A percentile compares a stretch with the other conserved stretches of the same genome.
These are phyloP conservation scores for Cyclotella atomus DNA, from an alignment of 108 stramenopile species.

Conservation along the genomic window DNA sequence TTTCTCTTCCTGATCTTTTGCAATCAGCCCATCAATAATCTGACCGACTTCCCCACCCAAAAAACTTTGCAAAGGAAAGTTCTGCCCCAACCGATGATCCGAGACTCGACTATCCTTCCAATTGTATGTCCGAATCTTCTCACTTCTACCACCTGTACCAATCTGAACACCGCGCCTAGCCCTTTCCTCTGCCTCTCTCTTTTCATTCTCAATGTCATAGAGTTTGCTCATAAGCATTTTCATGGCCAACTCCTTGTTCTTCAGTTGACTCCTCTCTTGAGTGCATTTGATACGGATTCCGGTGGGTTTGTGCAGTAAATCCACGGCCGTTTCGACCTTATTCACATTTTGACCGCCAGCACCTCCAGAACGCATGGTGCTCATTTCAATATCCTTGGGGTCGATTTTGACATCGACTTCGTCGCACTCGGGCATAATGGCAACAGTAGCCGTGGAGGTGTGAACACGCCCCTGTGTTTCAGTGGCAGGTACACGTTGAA, in stretches of 20 bases:
- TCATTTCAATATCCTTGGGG: slow-evolving; percentile 87
- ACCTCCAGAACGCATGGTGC: slow-evolving; percentile 92
- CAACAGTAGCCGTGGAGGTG: slow-evolving; percentile 95
- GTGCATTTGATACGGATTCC: slow-evolving; percentile 96
- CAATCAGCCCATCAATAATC: slow-evolving; percentile 80
- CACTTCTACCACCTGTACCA: slow-evolving; percentile 93
- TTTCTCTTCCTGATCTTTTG: slow-evolving; percentile 86
- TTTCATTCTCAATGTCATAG: slow-evolving; percentile 86
- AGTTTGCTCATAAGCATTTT: slow-evolving; percentile 89
- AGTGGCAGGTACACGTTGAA: slow-evolving; percentile 97
- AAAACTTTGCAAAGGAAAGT: slow-evolving; percentile 78
- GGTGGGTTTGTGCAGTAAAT: slow-evolving; percentile 95
- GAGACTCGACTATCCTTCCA: slow-evolving; percentile 96
- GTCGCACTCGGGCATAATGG: slow-evolving; percentile 89
- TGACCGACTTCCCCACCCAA: slow-evolving; percentile 79
- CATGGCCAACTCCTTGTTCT: slow-evolving; percentile 97
- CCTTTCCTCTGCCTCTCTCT: slow-evolving; percentile 81
- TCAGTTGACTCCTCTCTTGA: slow-evolving; percentile 95
- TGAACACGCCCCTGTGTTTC: slow-evolving; percentile 93
- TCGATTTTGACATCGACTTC: slow-evolving; percentile 86
- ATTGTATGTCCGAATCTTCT: slow-evolving; percentile 99
- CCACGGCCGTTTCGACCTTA: slow-evolving; percentile 98
- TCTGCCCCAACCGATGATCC: slow-evolving; percentile 93
- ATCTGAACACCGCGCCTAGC: slow-evolving; percentile 86
- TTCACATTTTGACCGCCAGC: slow-evolving; percentile 99